Evolutionary conservation across 208 protist species (phyloP).

Genomic region (Endotrypanum monterogeii): DNA sequence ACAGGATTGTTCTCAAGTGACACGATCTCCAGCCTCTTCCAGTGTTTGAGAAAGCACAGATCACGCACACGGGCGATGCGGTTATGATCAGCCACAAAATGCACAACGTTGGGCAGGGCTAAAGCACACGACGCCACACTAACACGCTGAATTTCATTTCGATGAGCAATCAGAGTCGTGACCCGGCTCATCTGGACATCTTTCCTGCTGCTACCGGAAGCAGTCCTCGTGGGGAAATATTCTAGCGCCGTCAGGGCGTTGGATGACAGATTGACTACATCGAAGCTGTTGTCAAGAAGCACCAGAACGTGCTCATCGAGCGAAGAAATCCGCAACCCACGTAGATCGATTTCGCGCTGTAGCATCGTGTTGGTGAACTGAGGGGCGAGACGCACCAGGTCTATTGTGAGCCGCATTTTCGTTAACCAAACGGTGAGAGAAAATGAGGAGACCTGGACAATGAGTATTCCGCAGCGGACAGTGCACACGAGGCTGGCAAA

Average conservation of each 20-base stretch:
- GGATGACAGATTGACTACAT: conserved; percentile 83
- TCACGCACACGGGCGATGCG: conserved; percentile 52
- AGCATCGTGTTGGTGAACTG: conserved; percentile 87
- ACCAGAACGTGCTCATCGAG: conserved; percentile 76
- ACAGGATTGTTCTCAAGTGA: conserved; percentile 79
- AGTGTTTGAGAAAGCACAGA: conserved; percentile 70
- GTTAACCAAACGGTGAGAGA: neutral
- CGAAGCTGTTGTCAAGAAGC: conserved; percentile 76
- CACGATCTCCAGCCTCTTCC: conserved; percentile 72
- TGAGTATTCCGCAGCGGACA: neutral
- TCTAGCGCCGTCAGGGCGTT: conserved; percentile 78
- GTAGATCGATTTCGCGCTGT: conserved; percentile 86
- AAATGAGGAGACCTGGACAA: neutral
- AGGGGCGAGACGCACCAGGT: conserved; percentile 72
- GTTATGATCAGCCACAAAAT: conserved; percentile 84
- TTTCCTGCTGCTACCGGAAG: conserved; percentile 7
- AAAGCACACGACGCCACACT: conserved; percentile 70
- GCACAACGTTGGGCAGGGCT: conserved; percentile 67
- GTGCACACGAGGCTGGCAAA: neutral
- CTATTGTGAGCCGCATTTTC: conserved; percentile 78
- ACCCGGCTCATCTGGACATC: conserved; percentile 56
- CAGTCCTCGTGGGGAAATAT: conserved; percentile 60
- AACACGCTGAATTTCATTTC: conserved; percentile 79
- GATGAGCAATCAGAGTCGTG: conserved; percentile 74
- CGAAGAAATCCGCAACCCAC: conserved; percentile 72